phyloP scores from a whole-genome alignment of 2,329 filamentous ascomycete species.

The Xylariaceae sp. region DNA sequence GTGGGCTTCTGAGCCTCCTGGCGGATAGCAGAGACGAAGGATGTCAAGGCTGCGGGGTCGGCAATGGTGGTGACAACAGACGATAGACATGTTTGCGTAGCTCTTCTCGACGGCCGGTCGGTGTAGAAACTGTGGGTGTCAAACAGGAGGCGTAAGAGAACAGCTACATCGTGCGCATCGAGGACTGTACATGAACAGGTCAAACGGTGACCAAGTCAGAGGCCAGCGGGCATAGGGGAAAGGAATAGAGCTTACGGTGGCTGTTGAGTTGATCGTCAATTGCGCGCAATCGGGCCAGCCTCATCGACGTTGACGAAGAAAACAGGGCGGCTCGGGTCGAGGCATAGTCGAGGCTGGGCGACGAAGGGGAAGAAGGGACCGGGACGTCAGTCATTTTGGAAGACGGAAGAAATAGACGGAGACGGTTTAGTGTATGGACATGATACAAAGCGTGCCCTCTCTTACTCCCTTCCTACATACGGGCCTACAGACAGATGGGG shows the following conservation, averaged over 20 bases:
- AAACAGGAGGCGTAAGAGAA: conserved; percentile 69
- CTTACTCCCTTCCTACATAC: neutral
- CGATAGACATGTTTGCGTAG: conserved; percentile 73
- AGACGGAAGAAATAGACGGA: conserved; percentile 1
- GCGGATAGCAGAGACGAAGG: conserved; percentile 62
- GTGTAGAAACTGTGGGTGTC: conserved; percentile 81
- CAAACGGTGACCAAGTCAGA: conserved; percentile 6
- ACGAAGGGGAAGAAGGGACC: conserved; percentile 23
- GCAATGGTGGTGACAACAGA: conserved; percentile 56
- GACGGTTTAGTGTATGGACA: conserved; percentile 9
- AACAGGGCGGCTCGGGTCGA: conserved; percentile 46
- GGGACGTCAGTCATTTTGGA: conserved; percentile 19
- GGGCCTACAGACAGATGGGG: neutral
- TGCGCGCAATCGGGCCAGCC: conserved; percentile 49
- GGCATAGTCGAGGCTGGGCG: conserved; percentile 44
- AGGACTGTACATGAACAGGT: conserved; percentile 35
- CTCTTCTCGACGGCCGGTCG: conserved; percentile 77
- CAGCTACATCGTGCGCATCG: conserved; percentile 44
- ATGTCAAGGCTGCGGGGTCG: conserved; percentile 53
- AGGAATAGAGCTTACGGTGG: conserved; percentile 41
- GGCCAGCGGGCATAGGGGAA: neutral
- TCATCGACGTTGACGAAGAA: conserved; percentile 56
- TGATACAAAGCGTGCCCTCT: conserved; percentile 7
- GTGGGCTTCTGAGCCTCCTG: conserved; percentile 69
- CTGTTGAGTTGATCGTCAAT: conserved; percentile 53